Evolutionary conservation across 768 basidiomycete genomes (phyloP).

Genomic region (Xerocomellus intermedius): DNA sequence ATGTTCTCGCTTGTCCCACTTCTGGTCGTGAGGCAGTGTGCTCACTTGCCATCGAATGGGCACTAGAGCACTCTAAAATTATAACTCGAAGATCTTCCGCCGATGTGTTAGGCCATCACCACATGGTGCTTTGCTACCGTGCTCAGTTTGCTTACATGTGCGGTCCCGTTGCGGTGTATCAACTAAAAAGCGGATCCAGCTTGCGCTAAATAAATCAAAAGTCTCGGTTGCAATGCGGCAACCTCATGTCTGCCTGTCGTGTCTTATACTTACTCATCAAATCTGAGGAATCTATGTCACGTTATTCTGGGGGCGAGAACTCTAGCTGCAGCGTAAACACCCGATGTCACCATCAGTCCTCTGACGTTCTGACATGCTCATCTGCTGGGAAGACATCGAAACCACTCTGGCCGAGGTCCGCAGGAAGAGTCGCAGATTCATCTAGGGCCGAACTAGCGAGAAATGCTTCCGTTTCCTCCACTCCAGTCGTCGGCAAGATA

Average conservation of each 20-base stretch:
- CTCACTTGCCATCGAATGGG: not conserved
- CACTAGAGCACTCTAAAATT: slow-evolving; percentile 1
- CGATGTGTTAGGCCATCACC: not conserved
- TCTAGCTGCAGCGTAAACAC: not conserved
- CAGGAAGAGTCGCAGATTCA: slow-evolving; percentile 81
- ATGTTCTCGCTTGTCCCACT: slow-evolving; percentile 3
- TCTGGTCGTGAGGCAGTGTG: slow-evolving; percentile 1
- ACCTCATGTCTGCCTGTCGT: not conserved
- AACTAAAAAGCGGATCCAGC: not conserved
- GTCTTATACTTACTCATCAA: not conserved
- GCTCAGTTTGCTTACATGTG: not conserved
- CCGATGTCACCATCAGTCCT: slow-evolving; percentile 8
- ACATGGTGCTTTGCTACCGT: not conserved
- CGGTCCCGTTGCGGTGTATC: slow-evolving; percentile 17
- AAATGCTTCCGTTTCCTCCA: slow-evolving; percentile 58
- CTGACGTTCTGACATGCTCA: slow-evolving; percentile 25
- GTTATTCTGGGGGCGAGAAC: not conserved
- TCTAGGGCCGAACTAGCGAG: slow-evolving; percentile 50
- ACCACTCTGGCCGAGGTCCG: slow-evolving; percentile 77
- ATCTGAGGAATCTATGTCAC: not conserved
- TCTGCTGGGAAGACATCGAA: slow-evolving; percentile 75
- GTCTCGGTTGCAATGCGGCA: not conserved
- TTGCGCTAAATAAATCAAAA: not conserved
- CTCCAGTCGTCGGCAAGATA: slow-evolving; percentile 37
- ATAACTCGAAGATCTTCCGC: not conserved